These are phyloP conservation scores for Aspergillus avenaceus DNA, from an alignment of 495 filamentous ascomycete species.

Conservation along the genomic window DNA sequence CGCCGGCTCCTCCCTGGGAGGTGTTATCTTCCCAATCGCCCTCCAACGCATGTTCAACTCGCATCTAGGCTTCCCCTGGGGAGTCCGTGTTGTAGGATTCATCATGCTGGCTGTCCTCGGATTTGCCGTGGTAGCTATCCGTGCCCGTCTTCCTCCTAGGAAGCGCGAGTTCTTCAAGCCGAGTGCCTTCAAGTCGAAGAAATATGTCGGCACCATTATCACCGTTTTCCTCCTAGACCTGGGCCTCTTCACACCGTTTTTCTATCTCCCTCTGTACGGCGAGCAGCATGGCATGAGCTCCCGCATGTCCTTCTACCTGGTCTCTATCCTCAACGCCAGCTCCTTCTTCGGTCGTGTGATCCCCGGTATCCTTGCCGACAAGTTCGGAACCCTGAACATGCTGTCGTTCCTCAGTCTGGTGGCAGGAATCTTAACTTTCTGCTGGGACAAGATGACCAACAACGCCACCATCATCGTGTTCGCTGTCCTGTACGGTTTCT, in stretches of 20 bases:
- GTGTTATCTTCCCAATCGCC: conserved; percentile 25
- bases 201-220: conserved; percentile 9
- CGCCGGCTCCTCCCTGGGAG: conserved; percentile 29
- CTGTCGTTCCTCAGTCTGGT: not conserved
- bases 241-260: conserved; percentile 19
- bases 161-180: conserved; percentile 6
- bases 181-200: too few relatives aligned
- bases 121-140: conserved; percentile 34
- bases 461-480: conserved; percentile 55
- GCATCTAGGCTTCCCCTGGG: conserved; percentile 51
- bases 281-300: conserved; percentile 7
- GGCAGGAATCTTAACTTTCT: not conserved
- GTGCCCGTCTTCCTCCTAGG: conserved; percentile 4
- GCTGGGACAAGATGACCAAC: conserved; percentile 15
- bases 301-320: conserved; percentile 16
- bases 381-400: conserved; percentile 12
- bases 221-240: conserved; percentile 17
- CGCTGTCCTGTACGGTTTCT: conserved; percentile 57
- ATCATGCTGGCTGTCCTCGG: conserved; percentile 46
- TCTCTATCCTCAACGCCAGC: conserved; percentile 24
- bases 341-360: conserved; percentile 23
- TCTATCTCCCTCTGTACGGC: conserved; percentile 20
- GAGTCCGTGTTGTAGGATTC: conserved; percentile 60
- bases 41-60: conserved; percentile 20
- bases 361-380: conserved; percentile 21